Conservation (phyloP, 2,329 filamentous ascomycete species). For the Sporothrix pseudoabietina region DNA sequence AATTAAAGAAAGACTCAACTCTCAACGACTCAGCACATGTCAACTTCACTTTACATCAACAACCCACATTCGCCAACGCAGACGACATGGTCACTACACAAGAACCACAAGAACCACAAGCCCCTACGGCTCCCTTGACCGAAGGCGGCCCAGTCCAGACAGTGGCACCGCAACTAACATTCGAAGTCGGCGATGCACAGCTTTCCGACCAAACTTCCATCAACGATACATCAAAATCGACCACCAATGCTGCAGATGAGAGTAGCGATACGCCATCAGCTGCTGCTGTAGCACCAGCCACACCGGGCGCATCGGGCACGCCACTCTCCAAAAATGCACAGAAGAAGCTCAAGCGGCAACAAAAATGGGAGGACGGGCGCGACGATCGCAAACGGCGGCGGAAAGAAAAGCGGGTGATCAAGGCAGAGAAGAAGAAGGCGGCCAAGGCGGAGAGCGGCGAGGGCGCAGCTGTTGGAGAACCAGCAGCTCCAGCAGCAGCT, state of each 20-base stretch:
- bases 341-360: conserved; percentile 73
- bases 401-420: conserved; percentile 57
- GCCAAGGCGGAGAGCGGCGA: conserved; percentile 55
- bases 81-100: neutral
- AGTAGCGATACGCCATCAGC: neutral
- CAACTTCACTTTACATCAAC: neutral
- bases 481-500: conserved; percentile 38
- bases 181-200: neutral
- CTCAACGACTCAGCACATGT: neutral
- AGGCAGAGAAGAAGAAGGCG: conserved; percentile 52
- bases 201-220: neutral
- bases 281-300: neutral
- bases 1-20: conserved; percentile 25
- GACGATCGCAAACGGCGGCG: conserved; percentile 57
- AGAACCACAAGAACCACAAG: neutral
- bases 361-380: conserved; percentile 75
- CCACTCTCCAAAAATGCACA: conserved; percentile 79
- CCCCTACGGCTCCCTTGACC: neutral
- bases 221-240: neutral
- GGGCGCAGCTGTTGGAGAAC: conserved; percentile 42
- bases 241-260: neutral
- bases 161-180: neutral
- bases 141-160: neutral
- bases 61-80: neutral
- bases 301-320: conserved; percentile 12